Evolutionary conservation across 768 basidiomycete genomes (phyloP), one percentile per base, ranked within the genome.

Genomic region (Panellus pusillus): DNA sequence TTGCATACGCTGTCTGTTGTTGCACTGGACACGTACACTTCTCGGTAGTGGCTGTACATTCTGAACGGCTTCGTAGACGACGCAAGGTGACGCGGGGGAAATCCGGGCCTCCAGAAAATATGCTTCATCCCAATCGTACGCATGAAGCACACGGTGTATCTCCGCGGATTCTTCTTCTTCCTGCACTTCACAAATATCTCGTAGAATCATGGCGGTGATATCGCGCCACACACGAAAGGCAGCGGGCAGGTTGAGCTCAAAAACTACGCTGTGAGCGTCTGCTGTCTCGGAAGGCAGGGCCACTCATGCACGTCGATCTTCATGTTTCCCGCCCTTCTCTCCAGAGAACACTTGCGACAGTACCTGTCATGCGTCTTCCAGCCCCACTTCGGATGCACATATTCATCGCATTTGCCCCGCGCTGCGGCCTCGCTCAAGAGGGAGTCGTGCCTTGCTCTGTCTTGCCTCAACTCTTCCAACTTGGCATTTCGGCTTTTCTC

Each of bases 181-280:
- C 14, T 40, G n/a, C 28, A 58, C 55, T 6, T 58, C 57, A 57
- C 72, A 72, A 12, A 77, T 44, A 32, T 76, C 71, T 17, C 70
- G 57, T 19, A 78, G 55, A 32, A 80, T 58, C 39, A 60, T 58
- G 45, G 69, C 71, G 8, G 78, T 79, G 20, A 66, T 64, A 1
- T 61, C 65, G 45, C 80, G 70, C 79, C 79, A 81, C 46, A 73
- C 63, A 11, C 67, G 60, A 57, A 80, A 76, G 11, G 65, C 54
- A 2, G 43, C 37, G 15, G 79, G 79, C 47, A 70, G 70, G 11
- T 57, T 50, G 4, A 79, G 55, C 54, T 80, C 77, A 46, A 80
- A 81, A 4, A 79, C 64, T 15, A 71, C 65, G 0, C 58, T 61
- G 50, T 72, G 62, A 0, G 71, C 69, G 8, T 55, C 40, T 5